phyloP scores from a whole-genome alignment of 2,329 filamentous ascomycete genomes.

The Colletotrichum musae region DNA sequence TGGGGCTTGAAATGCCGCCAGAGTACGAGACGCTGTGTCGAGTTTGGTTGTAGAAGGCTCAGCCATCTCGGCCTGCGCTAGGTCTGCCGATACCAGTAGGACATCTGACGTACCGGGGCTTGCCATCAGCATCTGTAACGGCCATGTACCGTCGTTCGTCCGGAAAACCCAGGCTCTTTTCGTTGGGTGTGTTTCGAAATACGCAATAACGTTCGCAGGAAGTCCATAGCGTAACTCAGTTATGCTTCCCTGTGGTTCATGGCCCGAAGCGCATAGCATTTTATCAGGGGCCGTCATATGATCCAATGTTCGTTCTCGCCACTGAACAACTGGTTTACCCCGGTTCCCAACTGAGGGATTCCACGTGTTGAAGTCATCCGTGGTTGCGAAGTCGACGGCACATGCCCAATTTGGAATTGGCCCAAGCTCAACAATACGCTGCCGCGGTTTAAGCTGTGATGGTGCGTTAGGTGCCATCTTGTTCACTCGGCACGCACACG shows the following conservation, averaged over 20 bases:
- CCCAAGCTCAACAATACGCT: conserved; percentile 51
- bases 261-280: conserved; percentile 77
- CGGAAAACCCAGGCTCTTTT: conserved; percentile 69
- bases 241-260: conserved; percentile 73
- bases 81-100: conserved; percentile 64
- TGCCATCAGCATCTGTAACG: conserved; percentile 62
- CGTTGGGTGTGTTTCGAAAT: conserved; percentile 66
- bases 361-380: conserved; percentile 53
- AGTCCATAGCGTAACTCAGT: conserved; percentile 79
- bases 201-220: conserved; percentile 75
- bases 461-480: not conserved
- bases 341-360: conserved; percentile 49
- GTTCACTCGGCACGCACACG: conserved; percentile 44
- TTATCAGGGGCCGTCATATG: conserved; percentile 56
- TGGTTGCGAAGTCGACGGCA: conserved; percentile 68
- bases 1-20: conserved; percentile 58
- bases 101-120: conserved; percentile 64
- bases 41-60: conserved; percentile 60
- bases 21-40: conserved; percentile 67
- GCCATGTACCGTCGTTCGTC: conserved; percentile 45
- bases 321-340: conserved; percentile 28
- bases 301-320: conserved; percentile 30
- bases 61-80: conserved; percentile 60
- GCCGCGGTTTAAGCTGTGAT: conserved; percentile 39
- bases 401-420: conserved; percentile 76